Percentiles rank a stretch among this genome's conserved stretches.
Evolutionary conservation across 108 stramenopile species (phyloP).

Genomic region (Discostella pseudostelligera): DNA sequence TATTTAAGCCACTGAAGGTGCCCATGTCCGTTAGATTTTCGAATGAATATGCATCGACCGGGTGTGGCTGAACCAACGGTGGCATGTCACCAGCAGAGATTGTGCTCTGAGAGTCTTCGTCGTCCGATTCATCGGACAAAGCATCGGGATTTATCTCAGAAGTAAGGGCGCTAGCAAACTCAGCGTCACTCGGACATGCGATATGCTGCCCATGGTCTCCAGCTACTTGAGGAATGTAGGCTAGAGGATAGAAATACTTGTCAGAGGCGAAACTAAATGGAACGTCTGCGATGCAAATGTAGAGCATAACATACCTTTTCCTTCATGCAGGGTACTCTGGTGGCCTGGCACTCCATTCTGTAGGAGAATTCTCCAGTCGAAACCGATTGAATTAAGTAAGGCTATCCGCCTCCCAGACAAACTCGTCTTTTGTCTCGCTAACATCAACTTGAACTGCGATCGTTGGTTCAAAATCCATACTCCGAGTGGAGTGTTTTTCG

Average conservation of each 20-base stretch:
- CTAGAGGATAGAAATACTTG: conserved; percentile 3
- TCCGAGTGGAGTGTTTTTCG: conserved; percentile 26
- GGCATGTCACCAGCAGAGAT: conserved; percentile 4
- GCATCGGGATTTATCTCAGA: not conserved
- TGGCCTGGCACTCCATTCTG: not conserved
- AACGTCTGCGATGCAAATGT: not conserved
- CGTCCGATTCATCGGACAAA: not conserved
- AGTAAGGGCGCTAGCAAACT: conserved; percentile 4
- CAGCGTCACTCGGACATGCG: not conserved
- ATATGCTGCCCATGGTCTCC: not conserved
- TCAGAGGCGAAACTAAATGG: not conserved
- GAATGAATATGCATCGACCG: not conserved
- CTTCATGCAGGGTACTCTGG: not conserved
- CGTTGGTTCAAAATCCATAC: conserved; percentile 32
- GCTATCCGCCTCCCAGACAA: conserved; percentile 26
- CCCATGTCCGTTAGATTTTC: not conserved
- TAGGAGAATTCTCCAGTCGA: conserved; percentile 24
- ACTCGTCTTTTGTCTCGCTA: conserved; percentile 4
- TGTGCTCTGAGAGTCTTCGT: conserved; percentile 8
- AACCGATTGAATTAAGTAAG: conserved; percentile 23
- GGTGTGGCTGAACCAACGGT: not conserved
- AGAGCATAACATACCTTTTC: not conserved
- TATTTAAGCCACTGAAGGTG: not conserved
- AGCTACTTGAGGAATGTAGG: not conserved
- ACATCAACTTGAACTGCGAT: conserved; percentile 24